These are phyloP conservation scores for Phytophthora fragariaefolia DNA, from an alignment of 352 stramenopile genomes.

Conservation along the genomic window DNA sequence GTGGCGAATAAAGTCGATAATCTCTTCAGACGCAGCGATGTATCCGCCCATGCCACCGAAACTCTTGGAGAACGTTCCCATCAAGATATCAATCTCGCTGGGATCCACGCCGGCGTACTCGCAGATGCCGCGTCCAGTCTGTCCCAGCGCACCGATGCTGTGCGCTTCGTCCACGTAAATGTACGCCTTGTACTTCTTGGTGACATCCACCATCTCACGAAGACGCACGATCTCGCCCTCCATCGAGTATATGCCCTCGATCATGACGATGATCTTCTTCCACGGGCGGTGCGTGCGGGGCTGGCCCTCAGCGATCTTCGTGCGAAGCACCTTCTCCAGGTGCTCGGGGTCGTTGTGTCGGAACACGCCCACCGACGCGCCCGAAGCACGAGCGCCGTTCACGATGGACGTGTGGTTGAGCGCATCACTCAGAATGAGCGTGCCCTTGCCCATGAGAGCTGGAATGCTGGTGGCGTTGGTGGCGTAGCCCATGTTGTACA, in stretches of 20 bases:
- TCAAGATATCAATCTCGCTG: constrained; percentile 97
- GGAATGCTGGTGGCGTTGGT: constrained; percentile 98
- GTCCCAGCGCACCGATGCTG: constrained; percentile 95
- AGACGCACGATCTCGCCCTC: constrained; percentile 98
- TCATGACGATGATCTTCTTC: constrained; percentile 98
- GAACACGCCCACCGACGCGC: constrained; percentile 95
- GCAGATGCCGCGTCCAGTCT: constrained; percentile 94
- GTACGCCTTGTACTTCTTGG: constrained; percentile 98
- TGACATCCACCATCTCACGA: constrained; percentile 90
- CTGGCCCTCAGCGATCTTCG: constrained; percentile 82
- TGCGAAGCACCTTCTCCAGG: constrained; percentile 90
- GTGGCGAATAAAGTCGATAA: constrained; percentile 66
- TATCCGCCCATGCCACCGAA: constrained; percentile 99
- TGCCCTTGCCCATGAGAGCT: constrained; percentile 92
- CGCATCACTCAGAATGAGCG: constrained; percentile 97
- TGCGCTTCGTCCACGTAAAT: constrained; percentile 98
- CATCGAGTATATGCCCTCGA: constrained; percentile 99
- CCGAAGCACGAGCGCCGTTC: constrained; percentile 93
- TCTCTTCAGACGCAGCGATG: constrained; percentile 91
- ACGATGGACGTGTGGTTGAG: constrained; percentile 99
- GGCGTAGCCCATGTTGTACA: constrained; percentile 99
- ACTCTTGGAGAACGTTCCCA: constrained; percentile 99
- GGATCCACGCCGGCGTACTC: constrained; percentile 96
- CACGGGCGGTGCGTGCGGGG: constrained; percentile 95
- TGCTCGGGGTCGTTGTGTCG: constrained; percentile 96